Evolutionary conservation across 495 filamentous ascomycete genomes (phyloP).

Genomic region (Lentithecium fluviatile): DNA sequence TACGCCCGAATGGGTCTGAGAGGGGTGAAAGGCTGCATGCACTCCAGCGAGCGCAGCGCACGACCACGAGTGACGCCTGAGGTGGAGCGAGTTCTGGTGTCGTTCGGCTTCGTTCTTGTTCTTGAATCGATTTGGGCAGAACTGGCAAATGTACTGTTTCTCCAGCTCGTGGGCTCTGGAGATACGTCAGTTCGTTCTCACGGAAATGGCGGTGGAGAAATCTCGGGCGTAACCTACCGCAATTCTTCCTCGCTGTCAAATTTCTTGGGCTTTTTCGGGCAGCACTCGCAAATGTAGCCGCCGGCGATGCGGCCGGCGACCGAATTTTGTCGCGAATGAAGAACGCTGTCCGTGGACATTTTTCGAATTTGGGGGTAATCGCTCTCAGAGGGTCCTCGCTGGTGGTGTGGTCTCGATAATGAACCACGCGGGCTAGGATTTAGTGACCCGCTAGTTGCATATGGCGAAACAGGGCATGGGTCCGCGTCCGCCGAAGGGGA

Average conservation of each 20-base stretch:
- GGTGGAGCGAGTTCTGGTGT: slow-evolving; percentile 94
- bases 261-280: slow-evolving; percentile 97
- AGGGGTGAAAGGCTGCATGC: slow-evolving; percentile 82
- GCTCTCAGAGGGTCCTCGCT: slow-evolving; percentile 41
- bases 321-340: slow-evolving; percentile 40
- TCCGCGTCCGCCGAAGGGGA: slow-evolving; percentile 64
- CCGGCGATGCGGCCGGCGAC: slow-evolving; percentile 43
- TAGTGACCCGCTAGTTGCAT: slow-evolving; percentile 56
- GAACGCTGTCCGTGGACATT: slow-evolving; percentile 44
- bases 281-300: slow-evolving; percentile 88
- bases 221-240: slow-evolving; percentile 58
- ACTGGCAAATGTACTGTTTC: slow-evolving; percentile 92
- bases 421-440: slow-evolving; percentile 57
- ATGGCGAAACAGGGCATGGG: slow-evolving; percentile 55
- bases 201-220: slow-evolving; percentile 18
- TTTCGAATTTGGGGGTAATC: slow-evolving; percentile 44
- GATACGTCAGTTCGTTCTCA: slow-evolving; percentile 13
- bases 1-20: slow-evolving; percentile 56
- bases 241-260: slow-evolving; percentile 86
- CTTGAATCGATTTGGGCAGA: slow-evolving; percentile 94
- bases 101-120: slow-evolving; percentile 99
- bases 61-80: slow-evolving; percentile 96
- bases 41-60: slow-evolving; percentile 76
- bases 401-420: slow-evolving; percentile 39
- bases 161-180: slow-evolving; percentile 74